Evolutionary conservation across 129 eudicot genomes (phyloP), one percentile per base, ranked within the genome.

Genomic region (Escallonia rubra): DNA sequence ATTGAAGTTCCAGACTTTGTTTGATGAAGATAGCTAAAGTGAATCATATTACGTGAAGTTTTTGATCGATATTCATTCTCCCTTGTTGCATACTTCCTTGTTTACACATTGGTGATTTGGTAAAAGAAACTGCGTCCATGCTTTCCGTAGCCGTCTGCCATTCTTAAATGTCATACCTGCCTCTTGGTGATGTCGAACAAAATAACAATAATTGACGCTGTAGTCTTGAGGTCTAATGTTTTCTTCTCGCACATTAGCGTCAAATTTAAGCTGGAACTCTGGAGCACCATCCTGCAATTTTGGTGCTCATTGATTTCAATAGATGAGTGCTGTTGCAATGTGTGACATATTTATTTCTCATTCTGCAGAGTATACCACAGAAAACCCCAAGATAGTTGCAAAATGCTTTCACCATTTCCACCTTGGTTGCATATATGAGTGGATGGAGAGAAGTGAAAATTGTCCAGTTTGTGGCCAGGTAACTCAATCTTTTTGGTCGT

Each of bases 381-480:
- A 86, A 64, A 86, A 86, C 74, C 92, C 92, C 15, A 86, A 82
- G 80, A 86, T 86, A 64, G 59, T 88, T 45, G 85, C 92, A 23
- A 78, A 85, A 69, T 88, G 96, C 79, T 82, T 87, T 12, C 96
- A 88, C 72, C 96, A 88, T 79, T 88, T 80, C 73, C 96, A 88
- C 76, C 87, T 88, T 69, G 91, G 96, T 73, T 88, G 96, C 80
- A 88, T 88, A 77, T 88, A 85, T 23, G 96, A 88, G 79, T 88
- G 96, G 96, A 88, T 88, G 96, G 96, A 88, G 79, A 80, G 96
- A 85, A 88, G 96, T 70, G 91, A 88, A 56, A 85, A 75, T 76
- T 88, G 96, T 71, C 96, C 96, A 13, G 96, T 88, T 79, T 88
- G 96, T 82, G 96, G 91, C 85, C 78, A 83, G 91, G 96, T 88